Evolutionary conservation across 1,139 yeast species (phyloP).

Genomic region (Yamadazyma buinensis): DNA sequence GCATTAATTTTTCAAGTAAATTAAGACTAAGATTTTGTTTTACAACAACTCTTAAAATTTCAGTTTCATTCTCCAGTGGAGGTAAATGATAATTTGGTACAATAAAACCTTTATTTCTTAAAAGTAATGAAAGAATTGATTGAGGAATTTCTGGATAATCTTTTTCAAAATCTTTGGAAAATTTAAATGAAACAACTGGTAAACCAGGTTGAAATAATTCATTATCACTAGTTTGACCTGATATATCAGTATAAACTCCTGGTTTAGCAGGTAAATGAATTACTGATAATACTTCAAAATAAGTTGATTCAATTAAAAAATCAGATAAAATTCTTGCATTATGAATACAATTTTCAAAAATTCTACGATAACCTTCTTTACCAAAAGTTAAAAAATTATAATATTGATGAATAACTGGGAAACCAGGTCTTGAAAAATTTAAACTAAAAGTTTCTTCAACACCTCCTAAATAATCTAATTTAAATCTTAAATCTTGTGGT

Average conservation of each 20-base stretch:
- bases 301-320: constrained; percentile 61
- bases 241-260: constrained; percentile 18
- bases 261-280: constrained; percentile 48
- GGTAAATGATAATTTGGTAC: constrained; percentile 90
- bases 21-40: constrained; percentile 69
- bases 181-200: constrained; percentile 85
- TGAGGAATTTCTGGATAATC: constrained; percentile 85
- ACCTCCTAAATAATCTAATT: constrained; percentile 83
- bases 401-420: constrained; percentile 86
- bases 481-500: constrained; percentile 71
- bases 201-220: constrained; percentile 64
- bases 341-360: constrained; percentile 59
- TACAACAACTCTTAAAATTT: constrained; percentile 82
- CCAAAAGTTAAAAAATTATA: constrained; percentile 74
- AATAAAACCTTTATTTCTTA: constrained; percentile 82
- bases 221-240: constrained; percentile 18
- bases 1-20: constrained; percentile 67
- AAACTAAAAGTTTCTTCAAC: constrained; percentile 82
- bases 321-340: constrained; percentile 69
- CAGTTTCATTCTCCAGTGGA: constrained; percentile 48
- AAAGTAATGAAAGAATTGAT: constrained; percentile 63
- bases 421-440: constrained; percentile 91
- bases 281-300: constrained; percentile 72
- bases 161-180: constrained; percentile 54
- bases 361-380: constrained; percentile 58